Percentiles rank a stretch among this genome's conserved stretches.
Evolutionary conservation across 1,284 basidiomycete genomes (phyloP).

Genomic region (Leccinum variabile): DNA sequence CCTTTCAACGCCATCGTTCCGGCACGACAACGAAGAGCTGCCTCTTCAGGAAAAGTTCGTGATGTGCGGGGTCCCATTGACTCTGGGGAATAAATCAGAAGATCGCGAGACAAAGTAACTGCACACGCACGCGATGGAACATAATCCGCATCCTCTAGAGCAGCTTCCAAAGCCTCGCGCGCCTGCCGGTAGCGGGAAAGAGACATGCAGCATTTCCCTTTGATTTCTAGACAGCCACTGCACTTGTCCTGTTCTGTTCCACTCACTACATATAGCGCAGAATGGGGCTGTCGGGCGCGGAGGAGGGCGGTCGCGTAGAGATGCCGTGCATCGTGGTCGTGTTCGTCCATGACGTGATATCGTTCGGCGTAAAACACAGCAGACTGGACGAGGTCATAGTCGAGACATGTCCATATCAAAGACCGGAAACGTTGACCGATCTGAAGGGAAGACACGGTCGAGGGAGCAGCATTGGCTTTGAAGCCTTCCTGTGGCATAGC

Average conservation of each 20-base stretch:
- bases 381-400: constrained; percentile 70
- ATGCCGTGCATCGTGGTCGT: constrained; percentile 81
- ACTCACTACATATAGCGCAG: constrained; percentile 73
- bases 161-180: constrained; percentile 65
- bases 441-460: constrained; percentile 47
- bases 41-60: constrained; percentile 61
- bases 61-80: constrained; percentile 52
- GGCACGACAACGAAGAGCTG: constrained; percentile 65
- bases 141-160: constrained; percentile 51
- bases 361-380: constrained; percentile 83
- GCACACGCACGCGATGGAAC: constrained; percentile 53
- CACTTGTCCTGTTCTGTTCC: constrained; percentile 58
- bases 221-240: constrained; percentile 75
- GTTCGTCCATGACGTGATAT: constrained; percentile 65
- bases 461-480: constrained; percentile 34
- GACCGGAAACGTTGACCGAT: constrained; percentile 65
- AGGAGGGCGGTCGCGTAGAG: constrained; percentile 80
- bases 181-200: constrained; percentile 74
- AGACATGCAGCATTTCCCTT: constrained; percentile 72
- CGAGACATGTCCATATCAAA: constrained; percentile 76
- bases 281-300: constrained; percentile 71
- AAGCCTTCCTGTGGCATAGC: constrained; percentile 48
- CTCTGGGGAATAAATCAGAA: constrained; percentile 38
- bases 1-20: constrained; percentile 73
- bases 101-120: constrained; percentile 10